Evolutionary conservation across 306 rosid genomes (phyloP), one percentile per base, ranked within the genome.

Genomic region (Castanea crenata): DNA sequence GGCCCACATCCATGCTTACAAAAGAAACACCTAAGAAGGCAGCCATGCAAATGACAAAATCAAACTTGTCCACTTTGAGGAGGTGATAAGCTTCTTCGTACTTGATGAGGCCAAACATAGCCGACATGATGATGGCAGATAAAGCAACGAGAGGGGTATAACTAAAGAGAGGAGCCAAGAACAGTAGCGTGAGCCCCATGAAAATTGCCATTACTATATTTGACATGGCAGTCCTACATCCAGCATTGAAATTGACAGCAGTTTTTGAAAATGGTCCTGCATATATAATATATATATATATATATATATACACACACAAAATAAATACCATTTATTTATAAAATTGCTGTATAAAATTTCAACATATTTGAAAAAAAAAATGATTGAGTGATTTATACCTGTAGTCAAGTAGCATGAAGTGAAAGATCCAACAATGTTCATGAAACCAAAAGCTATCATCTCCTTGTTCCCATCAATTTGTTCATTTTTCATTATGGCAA

Each of bases 221-320:
- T 58, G 99, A 19, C 89, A 95, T 90, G 0, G 93, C 79, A 16
- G 92, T 86, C 57, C 80, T 89, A 58, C 92, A 86, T 27, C 99
- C 99, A 5, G 98, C 97, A 27, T 85, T 91, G 85, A 78, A 89
- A 80, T 92, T 95, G 78, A 95, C 99, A 4, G 98, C 99, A 0
- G 99, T 90, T 79, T 95, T 95, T 15, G 98, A 95, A 84, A 95
- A 95, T 44, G 99, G 99, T 74, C 99, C 99, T 94, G 72, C 76
- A 87, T 31, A 59, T 5, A 6, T 32, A 0, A 78, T 25, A 29
- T 18, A 58, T 0, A 25, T 25, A 23, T 23, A 23, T 1, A 25
- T 25, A 78, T 25, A 29, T 18, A 58, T 1, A 25, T 25, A n/a
- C 12, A 25, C 13, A 20, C 11, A 58, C 3, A 23, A 18, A 74